A percentile compares a stretch with the other conserved stretches of the same genome.
phyloP scores from a whole-genome alignment of 257 asterid genomes.

The Fraxinus excelsior region DNA sequence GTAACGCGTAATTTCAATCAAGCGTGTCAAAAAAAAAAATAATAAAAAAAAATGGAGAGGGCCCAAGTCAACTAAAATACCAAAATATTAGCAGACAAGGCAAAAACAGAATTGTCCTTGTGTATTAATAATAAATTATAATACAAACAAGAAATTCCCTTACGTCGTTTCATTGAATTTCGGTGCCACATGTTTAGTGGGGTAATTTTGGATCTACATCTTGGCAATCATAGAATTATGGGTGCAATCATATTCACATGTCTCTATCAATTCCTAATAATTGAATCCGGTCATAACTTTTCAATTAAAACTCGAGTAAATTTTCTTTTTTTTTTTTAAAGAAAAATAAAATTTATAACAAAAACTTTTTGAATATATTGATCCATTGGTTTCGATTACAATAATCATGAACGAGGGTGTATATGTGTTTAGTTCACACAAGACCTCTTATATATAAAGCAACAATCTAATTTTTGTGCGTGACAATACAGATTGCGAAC shows the following conservation, averaged over 20 bases:
- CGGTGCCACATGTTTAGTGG: neutral
- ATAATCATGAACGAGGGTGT: too few species aligned
- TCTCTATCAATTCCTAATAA: neutral
- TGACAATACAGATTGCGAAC: too few species aligned
- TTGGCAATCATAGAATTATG: neutral
- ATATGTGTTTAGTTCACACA: too few species aligned
- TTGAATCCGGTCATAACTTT: neutral
- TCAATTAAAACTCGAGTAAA: neutral
- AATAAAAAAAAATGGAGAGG: too few species aligned
- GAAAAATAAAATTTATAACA: neutral
- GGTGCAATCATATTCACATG: neutral
- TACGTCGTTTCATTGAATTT: neutral
- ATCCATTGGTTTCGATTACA: neutral
- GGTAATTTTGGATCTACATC: neutral
- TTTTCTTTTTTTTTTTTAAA: neutral
- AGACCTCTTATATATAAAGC: too few species aligned
- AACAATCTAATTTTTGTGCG: too few species aligned
- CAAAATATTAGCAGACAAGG: neutral
- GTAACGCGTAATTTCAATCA: too few species aligned
- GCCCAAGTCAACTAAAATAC: too few species aligned
- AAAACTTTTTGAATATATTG: neutral
- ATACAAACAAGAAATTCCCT: too few species aligned
- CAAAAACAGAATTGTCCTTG: neutral
- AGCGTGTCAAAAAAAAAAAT: too few species aligned
- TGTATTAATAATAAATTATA: neutral